Percentiles rank a stretch among this genome's conserved stretches.
Evolutionary conservation across 805 yeast genomes (phyloP).

Genomic region (Spathaspora arborariae): DNA sequence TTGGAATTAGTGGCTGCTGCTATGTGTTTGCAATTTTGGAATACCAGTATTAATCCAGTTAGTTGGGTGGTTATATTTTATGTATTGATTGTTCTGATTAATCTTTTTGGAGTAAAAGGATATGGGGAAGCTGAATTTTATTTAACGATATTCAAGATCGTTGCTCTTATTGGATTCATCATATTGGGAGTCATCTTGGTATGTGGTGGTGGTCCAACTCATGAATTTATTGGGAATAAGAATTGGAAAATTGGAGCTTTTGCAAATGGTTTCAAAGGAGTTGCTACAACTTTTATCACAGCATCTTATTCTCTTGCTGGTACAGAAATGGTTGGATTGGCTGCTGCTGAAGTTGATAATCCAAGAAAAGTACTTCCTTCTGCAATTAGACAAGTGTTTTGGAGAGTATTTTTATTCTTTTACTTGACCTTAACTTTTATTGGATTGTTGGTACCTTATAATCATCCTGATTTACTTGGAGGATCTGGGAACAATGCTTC

Average conservation of each 20-base stretch:
- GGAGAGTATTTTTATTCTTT: conserved; percentile 41
- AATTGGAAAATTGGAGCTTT: conserved; percentile 35
- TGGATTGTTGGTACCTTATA: conserved; percentile 48
- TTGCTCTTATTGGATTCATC: conserved; percentile 35
- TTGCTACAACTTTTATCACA: conserved; percentile 34
- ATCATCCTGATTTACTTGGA: conserved; percentile 45
- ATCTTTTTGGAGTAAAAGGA: conserved; percentile 34
- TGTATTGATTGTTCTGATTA: conserved; percentile 23
- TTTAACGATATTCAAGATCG: conserved; percentile 27
- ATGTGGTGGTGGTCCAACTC: conserved; percentile 37
- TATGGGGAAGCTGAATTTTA: conserved; percentile 36
- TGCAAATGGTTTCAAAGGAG: conserved; percentile 37
- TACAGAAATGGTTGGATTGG: conserved; percentile 35
- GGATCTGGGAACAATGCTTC: conserved; percentile 56
- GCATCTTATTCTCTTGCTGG: conserved; percentile 37
- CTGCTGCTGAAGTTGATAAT: conserved; percentile 37
- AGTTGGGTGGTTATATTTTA: conserved; percentile 37
- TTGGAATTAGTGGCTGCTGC: conserved; percentile 38
- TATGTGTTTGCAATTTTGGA: conserved; percentile 34
- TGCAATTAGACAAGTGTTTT: conserved; percentile 42
- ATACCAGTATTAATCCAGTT: conserved; percentile 29
- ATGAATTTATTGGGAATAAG: conserved; percentile 31
- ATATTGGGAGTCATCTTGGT: conserved; percentile 33
- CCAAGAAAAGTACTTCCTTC: conserved; percentile 37
- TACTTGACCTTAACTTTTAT: conserved; percentile 29